Evolutionary conservation across 345 rosid genomes (phyloP).

Genomic region (Microthlaspi erraticum): DNA sequence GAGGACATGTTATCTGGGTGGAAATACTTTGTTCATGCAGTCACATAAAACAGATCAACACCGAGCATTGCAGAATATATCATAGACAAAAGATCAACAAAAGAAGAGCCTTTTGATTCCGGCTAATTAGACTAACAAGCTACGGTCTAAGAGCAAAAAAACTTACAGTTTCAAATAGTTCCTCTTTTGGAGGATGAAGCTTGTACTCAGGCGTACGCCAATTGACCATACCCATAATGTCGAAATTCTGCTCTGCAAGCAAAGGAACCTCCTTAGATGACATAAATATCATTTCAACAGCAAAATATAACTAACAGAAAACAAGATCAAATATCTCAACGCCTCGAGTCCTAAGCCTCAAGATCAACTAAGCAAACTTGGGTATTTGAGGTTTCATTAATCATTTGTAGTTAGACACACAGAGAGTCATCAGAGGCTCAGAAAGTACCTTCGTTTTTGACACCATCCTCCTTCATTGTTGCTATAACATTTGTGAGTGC

Average conservation of each 20-base stretch:
- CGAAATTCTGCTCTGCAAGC: conserved; percentile 52
- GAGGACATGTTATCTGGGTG: conserved; percentile 94
- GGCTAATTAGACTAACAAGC: background rate
- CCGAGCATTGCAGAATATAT: conserved; percentile 5
- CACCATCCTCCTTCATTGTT: conserved; percentile 1
- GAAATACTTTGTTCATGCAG: conserved; percentile 58
- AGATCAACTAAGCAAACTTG: background rate
- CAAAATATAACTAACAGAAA: conserved; percentile 17
- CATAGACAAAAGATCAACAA: conserved; percentile 4
- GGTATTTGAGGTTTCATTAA: background rate
- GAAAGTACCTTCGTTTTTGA: conserved; percentile 51
- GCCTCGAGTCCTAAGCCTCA: background rate
- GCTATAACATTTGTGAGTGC: conserved; percentile 39
- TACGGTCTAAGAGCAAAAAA: conserved; percentile 15
- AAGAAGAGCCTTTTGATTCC: conserved; percentile 1
- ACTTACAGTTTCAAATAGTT: conserved; percentile 75
- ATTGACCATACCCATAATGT: conserved; percentile 36
- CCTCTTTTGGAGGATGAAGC: conserved; percentile 71
- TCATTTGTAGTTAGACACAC: background rate
- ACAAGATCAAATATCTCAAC: conserved; percentile 14
- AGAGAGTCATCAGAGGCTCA: conserved; percentile 22
- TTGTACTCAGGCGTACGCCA: conserved; percentile 51
- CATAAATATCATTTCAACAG: conserved; percentile 18
- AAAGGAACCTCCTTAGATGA: conserved; percentile 36
- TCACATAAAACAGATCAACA: conserved; percentile 37